Percentiles rank a stretch among this genome's conserved stretches.
Evolutionary conservation across 2,329 filamentous ascomycete species (phyloP).

Genomic region (Alternaria postmessia): DNA sequence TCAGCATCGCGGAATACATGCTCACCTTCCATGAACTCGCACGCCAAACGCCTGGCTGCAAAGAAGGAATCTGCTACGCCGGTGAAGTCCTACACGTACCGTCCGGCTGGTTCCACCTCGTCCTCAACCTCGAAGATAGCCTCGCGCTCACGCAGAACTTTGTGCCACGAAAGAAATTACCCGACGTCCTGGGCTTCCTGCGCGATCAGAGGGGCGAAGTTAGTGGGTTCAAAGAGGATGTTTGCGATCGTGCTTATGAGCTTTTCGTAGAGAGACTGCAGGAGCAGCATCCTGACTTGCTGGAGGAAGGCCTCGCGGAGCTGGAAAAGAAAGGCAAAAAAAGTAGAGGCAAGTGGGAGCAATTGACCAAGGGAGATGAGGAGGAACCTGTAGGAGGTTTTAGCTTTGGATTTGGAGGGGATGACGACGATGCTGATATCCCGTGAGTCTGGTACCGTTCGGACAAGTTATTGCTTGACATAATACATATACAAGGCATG

Average conservation of each 20-base stretch:
- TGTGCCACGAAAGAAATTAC: conserved; percentile 77
- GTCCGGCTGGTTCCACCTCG: conserved; percentile 95
- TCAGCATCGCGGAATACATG: conserved; percentile 97
- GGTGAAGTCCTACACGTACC: conserved; percentile 94
- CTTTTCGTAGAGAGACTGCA: conserved; percentile 76
- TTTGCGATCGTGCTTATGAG: conserved; percentile 73
- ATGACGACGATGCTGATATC: conserved; percentile 56
- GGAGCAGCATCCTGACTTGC: conserved; percentile 69
- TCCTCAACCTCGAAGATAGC: conserved; percentile 84
- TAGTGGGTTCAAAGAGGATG: conserved; percentile 79
- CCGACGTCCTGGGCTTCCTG: conserved; percentile 80
- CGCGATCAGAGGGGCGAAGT: conserved; percentile 84
- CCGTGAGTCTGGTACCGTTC: conserved; percentile 27
- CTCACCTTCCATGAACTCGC: conserved; percentile 88
- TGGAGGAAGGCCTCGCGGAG: conserved; percentile 68
- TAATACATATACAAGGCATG: neutral
- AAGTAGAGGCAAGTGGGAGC: conserved; percentile 78
- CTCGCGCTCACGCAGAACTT: conserved; percentile 97
- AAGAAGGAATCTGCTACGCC: conserved; percentile 82
- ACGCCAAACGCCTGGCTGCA: conserved; percentile 75
- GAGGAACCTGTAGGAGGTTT: conserved; percentile 59
- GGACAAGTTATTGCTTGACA: neutral
- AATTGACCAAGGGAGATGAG: conserved; percentile 68
- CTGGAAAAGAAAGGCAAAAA: conserved; percentile 75
- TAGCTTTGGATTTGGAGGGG: conserved; percentile 68